Evolutionary conservation across 2,329 filamentous ascomycete genomes (phyloP).

Genomic region (Arthrobotrys sphaeroides): DNA sequence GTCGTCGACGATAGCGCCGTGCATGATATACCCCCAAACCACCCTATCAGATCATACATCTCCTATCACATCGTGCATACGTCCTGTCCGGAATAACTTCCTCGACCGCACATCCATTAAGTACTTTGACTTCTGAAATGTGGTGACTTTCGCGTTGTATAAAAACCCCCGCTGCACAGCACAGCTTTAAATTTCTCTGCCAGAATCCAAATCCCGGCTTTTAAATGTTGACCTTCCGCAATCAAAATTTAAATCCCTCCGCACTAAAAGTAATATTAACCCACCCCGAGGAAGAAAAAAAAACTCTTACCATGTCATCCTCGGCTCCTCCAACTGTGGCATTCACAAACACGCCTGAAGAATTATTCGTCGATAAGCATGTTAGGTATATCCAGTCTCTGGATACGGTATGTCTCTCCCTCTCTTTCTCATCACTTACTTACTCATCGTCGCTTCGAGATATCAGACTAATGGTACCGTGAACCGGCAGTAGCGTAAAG

Average conservation of each 20-base stretch:
- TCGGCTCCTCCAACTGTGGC: conserved; percentile 9
- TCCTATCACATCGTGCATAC: neutral
- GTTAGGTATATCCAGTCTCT: conserved; percentile 93
- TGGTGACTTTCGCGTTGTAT: conserved; percentile 49
- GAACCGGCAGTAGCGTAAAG: conserved; percentile 67
- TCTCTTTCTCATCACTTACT: neutral
- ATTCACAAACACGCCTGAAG: conserved; percentile 48
- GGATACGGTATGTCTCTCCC: conserved; percentile 74
- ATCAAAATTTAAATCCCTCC: neutral
- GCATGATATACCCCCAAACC: conserved; percentile 1
- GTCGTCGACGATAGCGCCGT: neutral
- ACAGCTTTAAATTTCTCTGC: no score
- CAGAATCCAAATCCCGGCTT: no score
- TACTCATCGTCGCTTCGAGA: conserved; percentile 61
- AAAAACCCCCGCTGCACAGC: conserved; percentile 12
- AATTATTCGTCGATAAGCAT: conserved; percentile 69
- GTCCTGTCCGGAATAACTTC: conserved; percentile 17
- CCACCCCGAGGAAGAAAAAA: neutral
- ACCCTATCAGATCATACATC: neutral
- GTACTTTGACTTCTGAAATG: neutral
- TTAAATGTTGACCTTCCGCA: neutral
- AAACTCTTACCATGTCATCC: neutral
- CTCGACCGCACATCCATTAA: neutral
- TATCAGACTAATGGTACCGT: conserved; percentile 10
- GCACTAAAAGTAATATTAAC: neutral